Conservation (phyloP, 805 yeast genomes). For the Zygoascus bituminiphila region DNA sequence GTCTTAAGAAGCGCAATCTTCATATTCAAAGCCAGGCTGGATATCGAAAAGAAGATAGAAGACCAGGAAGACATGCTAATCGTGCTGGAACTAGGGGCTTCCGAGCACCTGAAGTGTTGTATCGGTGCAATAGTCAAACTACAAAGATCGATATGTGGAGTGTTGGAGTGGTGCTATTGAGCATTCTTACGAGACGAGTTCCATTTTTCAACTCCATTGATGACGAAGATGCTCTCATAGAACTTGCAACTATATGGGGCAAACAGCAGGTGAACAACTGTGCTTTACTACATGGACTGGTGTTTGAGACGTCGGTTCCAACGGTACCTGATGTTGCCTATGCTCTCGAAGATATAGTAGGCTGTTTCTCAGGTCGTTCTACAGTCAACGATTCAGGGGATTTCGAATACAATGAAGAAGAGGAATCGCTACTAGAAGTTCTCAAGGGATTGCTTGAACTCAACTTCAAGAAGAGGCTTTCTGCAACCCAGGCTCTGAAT, state of each 20-base stretch:
- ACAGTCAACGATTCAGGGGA: background rate
- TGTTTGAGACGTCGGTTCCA: conserved; percentile 59
- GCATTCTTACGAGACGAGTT: conserved; percentile 69
- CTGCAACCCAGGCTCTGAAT: conserved; percentile 55
- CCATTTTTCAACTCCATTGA: conserved; percentile 93
- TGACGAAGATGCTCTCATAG: conserved; percentile 85
- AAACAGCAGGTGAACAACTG: conserved; percentile 59
- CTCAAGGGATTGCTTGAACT: conserved; percentile 52
- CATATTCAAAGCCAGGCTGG: conserved; percentile 41
- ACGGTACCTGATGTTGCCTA: conserved; percentile 40
- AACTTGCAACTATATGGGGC: conserved; percentile 77
- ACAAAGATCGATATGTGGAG: conserved; percentile 87
- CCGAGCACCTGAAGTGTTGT: conserved; percentile 86
- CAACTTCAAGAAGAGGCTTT: conserved; percentile 60
- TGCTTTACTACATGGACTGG: conserved; percentile 82
- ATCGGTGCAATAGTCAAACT: conserved; percentile 78
- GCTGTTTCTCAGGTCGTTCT: conserved; percentile 19
- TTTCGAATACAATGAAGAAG: conserved; percentile 4
- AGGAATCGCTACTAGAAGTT: conserved; percentile 25
- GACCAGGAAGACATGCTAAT: conserved; percentile 88
- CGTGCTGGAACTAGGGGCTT: conserved; percentile 96
- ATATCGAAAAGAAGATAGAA: conserved; percentile 75
- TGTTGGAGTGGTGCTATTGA: conserved; percentile 78
- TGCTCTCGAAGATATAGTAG: conserved; percentile 36
- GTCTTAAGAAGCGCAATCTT: conserved; percentile 12